phyloP scores from a whole-genome alignment of 148 eudicot species.

The Arbutus unedo region DNA sequence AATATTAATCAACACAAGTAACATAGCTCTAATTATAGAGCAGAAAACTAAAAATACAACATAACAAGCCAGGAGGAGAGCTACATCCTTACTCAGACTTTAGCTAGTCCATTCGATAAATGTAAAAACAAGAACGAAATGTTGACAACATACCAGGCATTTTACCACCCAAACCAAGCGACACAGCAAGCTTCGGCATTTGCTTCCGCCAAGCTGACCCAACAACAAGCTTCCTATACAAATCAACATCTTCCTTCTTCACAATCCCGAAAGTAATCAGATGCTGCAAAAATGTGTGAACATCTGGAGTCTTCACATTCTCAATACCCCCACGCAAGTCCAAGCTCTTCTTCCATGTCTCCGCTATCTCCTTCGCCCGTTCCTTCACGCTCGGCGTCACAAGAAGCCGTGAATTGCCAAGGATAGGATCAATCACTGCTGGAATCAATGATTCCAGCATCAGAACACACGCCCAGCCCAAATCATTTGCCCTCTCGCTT shows the following conservation, averaged over 20 bases:
- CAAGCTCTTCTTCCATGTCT: conserved; percentile 87
- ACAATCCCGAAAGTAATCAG: conserved; percentile 93
- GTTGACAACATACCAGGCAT: conserved; percentile 77
- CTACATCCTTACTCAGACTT: too few relatives aligned
- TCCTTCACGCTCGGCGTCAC: conserved; percentile 72
- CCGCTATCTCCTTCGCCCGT: conserved; percentile 75
- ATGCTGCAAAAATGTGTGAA: conserved; percentile 92
- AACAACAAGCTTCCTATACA: conserved; percentile 88
- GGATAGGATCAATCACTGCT: conserved; percentile 68
- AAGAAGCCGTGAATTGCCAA: conserved; percentile 74
- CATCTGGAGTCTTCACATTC: conserved; percentile 93
- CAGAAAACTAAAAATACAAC: background rate
- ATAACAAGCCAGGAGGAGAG: too few relatives aligned
- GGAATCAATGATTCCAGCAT: conserved; percentile 75
- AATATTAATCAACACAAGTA: conserved; percentile 2
- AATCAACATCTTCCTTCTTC: conserved; percentile 65
- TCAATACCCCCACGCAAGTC: conserved; percentile 89
- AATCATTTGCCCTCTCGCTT: conserved; percentile 55
- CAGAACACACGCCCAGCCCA: conserved; percentile 97
- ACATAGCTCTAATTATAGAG: background rate
- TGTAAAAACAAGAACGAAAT: background rate
- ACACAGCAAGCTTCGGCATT: conserved; percentile 97
- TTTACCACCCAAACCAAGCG: conserved; percentile 77
- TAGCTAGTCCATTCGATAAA: background rate
- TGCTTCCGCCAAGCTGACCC: conserved; percentile 99